Base-by-base conservation (phyloP, 768 basidiomycete genomes). In the Mycena pura region DNA sequence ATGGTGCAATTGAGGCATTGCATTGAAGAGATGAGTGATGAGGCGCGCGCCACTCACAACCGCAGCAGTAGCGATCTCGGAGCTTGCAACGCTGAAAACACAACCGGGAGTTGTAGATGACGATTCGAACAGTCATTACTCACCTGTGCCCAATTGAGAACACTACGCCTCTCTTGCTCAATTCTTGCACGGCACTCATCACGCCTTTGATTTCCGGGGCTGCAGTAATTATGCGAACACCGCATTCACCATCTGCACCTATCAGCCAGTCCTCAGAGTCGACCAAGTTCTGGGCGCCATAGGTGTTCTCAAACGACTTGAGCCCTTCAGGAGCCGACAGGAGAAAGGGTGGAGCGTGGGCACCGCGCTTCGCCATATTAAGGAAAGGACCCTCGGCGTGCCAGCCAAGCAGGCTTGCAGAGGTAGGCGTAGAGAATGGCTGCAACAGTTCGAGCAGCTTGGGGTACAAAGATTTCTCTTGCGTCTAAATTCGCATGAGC, bases 111-210 rank as follows among this genome's bases (percentile, higher is more conserved):
- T 63, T 44, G 57, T 28, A 48, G 29, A 31, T 36, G 22, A 25
- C 46, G 24, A 21, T 36, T 48, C 14, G 39, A 21, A 32, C 28
- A 14, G 24, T 41, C 32, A 3, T 31, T 19, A 63, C 77, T 54
- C 56, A 92, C 93, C 90, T 93, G 76, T 96, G 95, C 1, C 95
- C 95, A 34, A 96, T 90, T n/a, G 89, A 91, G 74, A 93, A 88
- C 7, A 86, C 82, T 25, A 95, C 81, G 1, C 92, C 93, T 57
- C 86, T 78, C 64, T 84, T 80, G 41, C 73, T 78, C 49, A 93
- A 77, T 59, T 85, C 82, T 8, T 75, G 72, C 10, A 95, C 82
- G 17, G 88, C 84, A 3, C 83, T 77, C 85, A 93, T 85, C 14
- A 95, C 92, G 8, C 95, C 95, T 21, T 86, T 82, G 28, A 95